Evolutionary conservation across 768 basidiomycete genomes (phyloP).

Genomic region (Rhodosporidiobolus sp.): DNA sequence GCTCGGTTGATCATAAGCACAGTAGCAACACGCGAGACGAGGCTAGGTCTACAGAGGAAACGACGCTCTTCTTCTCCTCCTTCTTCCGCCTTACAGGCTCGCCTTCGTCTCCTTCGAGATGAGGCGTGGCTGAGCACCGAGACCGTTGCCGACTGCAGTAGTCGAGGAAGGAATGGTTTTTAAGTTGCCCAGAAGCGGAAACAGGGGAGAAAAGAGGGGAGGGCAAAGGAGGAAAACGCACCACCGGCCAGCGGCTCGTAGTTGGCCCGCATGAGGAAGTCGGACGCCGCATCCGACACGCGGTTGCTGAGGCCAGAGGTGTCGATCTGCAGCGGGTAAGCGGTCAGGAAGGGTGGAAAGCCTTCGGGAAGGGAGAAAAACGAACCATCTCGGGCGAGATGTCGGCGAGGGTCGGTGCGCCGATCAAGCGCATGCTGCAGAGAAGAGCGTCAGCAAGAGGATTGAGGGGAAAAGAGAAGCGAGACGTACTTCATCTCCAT

Average conservation of each 20-base stretch:
- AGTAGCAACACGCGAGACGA: not conserved
- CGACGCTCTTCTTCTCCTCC: not conserved
- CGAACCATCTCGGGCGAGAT: constrained; percentile 88
- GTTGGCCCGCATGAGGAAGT: constrained; percentile 28
- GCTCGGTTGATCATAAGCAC: not conserved
- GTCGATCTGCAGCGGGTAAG: constrained; percentile 14
- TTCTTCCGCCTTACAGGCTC: not conserved
- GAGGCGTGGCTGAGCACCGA: constrained; percentile 35
- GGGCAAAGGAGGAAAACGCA: not conserved
- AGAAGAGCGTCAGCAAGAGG: not conserved
- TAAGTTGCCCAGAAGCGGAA: not conserved
- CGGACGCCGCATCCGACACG: constrained; percentile 10
- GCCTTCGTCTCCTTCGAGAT: constrained; percentile 32
- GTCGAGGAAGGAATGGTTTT: too few relatives aligned
- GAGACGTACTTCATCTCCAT: constrained; percentile 78
- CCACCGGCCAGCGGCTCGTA: constrained; percentile 37
- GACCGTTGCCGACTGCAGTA: constrained; percentile 32
- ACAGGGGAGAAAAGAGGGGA: not conserved
- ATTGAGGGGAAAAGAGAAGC: not conserved
- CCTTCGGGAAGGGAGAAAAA: constrained; percentile 47
- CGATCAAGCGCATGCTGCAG: constrained; percentile 69
- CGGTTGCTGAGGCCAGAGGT: constrained; percentile 7
- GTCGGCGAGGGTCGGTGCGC: constrained; percentile 74
- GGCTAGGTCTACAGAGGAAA: not conserved
- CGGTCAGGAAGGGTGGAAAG: not conserved